A percentile compares a stretch with the other conserved stretches of the same genome.
These are phyloP conservation scores for Ilyonectria robusta DNA, from an alignment of 2,329 filamentous ascomycete genomes.

Conservation along the genomic window DNA sequence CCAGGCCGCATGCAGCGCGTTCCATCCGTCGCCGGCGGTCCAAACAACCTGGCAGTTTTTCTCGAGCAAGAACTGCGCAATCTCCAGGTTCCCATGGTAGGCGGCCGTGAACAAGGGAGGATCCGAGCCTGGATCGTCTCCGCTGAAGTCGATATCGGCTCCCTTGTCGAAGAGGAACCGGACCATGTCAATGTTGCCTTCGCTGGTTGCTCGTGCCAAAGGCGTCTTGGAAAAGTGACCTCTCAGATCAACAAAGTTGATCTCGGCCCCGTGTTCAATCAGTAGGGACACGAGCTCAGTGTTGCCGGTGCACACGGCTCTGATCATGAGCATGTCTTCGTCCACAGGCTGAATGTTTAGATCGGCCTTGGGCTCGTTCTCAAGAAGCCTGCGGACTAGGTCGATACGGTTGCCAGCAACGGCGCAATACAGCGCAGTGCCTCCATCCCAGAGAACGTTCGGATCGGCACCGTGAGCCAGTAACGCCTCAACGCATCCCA, in stretches of 20 bases:
- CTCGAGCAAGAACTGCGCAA: background rate
- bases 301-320: background rate
- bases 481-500: background rate
- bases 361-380: slow-evolving; percentile 51
- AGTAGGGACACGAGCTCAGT: background rate
- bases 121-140: background rate
- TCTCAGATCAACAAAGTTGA: background rate
- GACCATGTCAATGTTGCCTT: slow-evolving; percentile 1
- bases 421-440: background rate
- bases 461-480: background rate
- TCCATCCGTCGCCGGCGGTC: background rate
- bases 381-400: slow-evolving; percentile 52
- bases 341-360: slow-evolving; percentile 51
- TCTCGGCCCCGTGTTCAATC: background rate
- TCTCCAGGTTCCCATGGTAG: background rate
- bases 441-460: background rate
- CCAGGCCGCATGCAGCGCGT: background rate
- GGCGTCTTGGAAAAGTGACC: background rate
- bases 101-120: background rate
- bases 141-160: background rate
- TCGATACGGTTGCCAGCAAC: background rate
- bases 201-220: background rate
- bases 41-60: background rate
- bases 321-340: slow-evolving; percentile 63
- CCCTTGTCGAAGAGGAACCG: slow-evolving; percentile 1